Conservation (phyloP, 2,329 filamentous ascomycete species). For the Monilinia laxa region DNA sequence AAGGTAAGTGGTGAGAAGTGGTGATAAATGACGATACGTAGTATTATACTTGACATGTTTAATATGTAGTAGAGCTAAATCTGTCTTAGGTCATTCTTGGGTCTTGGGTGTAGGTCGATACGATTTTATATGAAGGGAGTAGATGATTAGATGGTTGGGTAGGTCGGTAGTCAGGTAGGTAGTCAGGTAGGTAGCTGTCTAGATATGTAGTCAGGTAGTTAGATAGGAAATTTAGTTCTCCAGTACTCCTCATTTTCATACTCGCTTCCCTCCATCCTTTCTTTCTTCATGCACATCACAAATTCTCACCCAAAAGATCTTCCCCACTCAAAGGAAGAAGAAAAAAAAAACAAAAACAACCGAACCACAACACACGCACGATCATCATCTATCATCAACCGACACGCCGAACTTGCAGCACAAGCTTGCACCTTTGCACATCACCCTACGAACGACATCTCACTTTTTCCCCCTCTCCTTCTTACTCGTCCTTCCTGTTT, state of each 20-base stretch:
- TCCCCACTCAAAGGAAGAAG: conserved; percentile 12
- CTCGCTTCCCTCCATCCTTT: background rate
- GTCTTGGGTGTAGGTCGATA: no score
- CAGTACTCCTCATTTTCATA: background rate
- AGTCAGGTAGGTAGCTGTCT: background rate
- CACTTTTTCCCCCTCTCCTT: conserved; percentile 9
- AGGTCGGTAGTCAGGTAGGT: background rate
- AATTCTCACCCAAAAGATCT: conserved; percentile 3
- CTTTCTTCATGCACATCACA: background rate
- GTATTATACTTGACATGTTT: background rate
- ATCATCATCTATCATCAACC: conserved; percentile 17
- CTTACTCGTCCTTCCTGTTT: conserved; percentile 4
- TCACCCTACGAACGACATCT: conserved; percentile 23
- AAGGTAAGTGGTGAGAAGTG: background rate
- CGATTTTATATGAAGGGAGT: no score
- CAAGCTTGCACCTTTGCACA: background rate
- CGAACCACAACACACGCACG: conserved; percentile 3
- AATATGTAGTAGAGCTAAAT: background rate
- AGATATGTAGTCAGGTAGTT: background rate
- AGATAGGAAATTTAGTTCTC: background rate
- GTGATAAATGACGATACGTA: background rate
- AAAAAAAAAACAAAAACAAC: background rate
- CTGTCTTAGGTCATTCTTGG: background rate
- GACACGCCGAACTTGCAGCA: conserved; percentile 16
- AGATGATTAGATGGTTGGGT: background rate